These are phyloP conservation scores for Ophiostoma ips DNA, from an alignment of 2,329 filamentous ascomycete species.

Conservation along the genomic window DNA sequence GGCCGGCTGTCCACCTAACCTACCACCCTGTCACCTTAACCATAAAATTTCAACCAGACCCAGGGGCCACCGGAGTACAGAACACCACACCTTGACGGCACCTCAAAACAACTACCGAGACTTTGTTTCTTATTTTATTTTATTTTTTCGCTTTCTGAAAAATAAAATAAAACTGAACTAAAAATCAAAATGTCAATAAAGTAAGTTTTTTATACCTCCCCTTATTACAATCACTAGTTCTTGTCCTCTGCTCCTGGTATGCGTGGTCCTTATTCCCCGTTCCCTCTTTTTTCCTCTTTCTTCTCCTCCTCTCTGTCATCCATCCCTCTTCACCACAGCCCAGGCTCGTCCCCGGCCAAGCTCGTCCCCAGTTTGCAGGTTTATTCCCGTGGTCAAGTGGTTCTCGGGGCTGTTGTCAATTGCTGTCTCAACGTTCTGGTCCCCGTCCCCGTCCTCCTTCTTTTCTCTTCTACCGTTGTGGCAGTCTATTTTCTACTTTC, in stretches of 20 bases:
- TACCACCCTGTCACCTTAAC: conserved; percentile 12
- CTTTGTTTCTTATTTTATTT: neutral
- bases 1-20: conserved; percentile 14
- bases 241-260: neutral
- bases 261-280: too few species aligned
- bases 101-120: neutral
- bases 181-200: conserved; percentile 36
- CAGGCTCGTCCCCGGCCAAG: too few species aligned
- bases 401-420: too few species aligned
- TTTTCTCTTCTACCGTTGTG: neutral
- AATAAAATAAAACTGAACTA: conserved; percentile 11
- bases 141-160: neutral
- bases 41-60: neutral
- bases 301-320: neutral
- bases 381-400: neutral
- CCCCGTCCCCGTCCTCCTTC: neutral
- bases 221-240: neutral
- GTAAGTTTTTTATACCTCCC: conserved; percentile 24
- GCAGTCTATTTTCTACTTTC: neutral
- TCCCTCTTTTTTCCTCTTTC: neutral
- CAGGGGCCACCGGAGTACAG: neutral
- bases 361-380: neutral
- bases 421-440: too few species aligned
- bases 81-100: neutral
- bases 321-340: neutral